These are phyloP conservation scores for Epichloe hybrida DNA, from an alignment of 2,329 filamentous ascomycete species.

Conservation along the genomic window DNA sequence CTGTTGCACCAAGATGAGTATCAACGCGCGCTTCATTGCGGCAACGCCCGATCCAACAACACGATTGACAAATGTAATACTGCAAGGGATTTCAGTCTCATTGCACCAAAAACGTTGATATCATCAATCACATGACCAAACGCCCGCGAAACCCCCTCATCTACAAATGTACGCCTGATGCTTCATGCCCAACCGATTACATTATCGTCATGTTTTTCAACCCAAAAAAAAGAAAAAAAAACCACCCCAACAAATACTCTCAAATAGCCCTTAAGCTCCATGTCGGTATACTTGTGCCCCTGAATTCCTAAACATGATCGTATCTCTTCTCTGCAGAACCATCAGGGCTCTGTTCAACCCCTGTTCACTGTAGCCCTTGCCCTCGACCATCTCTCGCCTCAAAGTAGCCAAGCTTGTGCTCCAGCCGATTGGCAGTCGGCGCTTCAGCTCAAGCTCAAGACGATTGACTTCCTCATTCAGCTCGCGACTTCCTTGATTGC, in stretches of 20 bases:
- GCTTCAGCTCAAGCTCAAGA: slow-evolving; percentile 78
- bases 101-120: not conserved
- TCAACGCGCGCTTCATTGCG: too few relatives aligned
- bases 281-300: slow-evolving; percentile 63
- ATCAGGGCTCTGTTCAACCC: slow-evolving; percentile 72
- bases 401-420: slow-evolving; percentile 80
- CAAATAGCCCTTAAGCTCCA: slow-evolving; percentile 37
- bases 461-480: slow-evolving; percentile 80
- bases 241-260: not conserved
- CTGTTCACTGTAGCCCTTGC: slow-evolving; percentile 79
- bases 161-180: not conserved
- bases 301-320: slow-evolving; percentile 67
- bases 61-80: not conserved
- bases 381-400: slow-evolving; percentile 80
- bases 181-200: not conserved
- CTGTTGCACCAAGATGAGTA: too few relatives aligned
- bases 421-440: slow-evolving; percentile 86
- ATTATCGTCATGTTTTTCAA: not conserved
- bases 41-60: too few relatives aligned
- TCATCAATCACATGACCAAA: not conserved
- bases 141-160: not conserved
- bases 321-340: slow-evolving; percentile 77
- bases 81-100: not conserved
- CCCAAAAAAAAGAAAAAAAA: not conserved
- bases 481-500: slow-evolving; percentile 71